A percentile compares a stretch with the other conserved stretches of the same genome.
phyloP scores from a whole-genome alignment of 345 rosid genomes.

The Passiflora organensis region DNA sequence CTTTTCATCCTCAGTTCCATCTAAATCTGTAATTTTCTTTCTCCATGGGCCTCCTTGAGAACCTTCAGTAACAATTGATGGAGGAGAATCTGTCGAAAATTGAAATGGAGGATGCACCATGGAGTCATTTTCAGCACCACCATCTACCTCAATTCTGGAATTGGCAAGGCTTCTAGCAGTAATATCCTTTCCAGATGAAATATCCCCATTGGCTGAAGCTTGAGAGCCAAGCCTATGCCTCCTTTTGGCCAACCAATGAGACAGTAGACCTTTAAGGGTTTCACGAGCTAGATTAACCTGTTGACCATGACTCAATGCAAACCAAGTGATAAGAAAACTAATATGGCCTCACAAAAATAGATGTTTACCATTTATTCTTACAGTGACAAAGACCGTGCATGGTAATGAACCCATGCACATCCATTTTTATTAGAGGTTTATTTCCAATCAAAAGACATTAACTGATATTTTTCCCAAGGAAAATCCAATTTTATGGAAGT shows the following conservation, averaged over 20 bases:
- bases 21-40: conserved; percentile 80
- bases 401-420: neutral
- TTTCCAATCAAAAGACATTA: no score
- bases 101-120: conserved; percentile 86
- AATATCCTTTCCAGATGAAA: conserved; percentile 55
- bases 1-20: conserved; percentile 91
- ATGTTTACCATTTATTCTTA: no score
- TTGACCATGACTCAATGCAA: conserved; percentile 17
- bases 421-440: no score
- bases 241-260: conserved; percentile 85
- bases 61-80: conserved; percentile 94
- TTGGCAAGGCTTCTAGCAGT: conserved; percentile 46
- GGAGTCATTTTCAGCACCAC: conserved; percentile 64
- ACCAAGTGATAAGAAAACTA: neutral
- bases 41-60: conserved; percentile 99
- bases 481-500: no score
- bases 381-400: neutral
- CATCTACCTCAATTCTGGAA: conserved; percentile 69
- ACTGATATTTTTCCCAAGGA: no score
- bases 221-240: conserved; percentile 67
- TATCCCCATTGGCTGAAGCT: conserved; percentile 67
- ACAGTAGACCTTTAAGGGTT: conserved; percentile 88
- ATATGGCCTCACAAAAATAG: no score
- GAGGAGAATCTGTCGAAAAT: conserved; percentile 74
- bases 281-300: conserved; percentile 98